A percentile compares a stretch with the other conserved stretches of the same genome.
phyloP scores from a whole-genome alignment of 768 basidiomycete genomes.

The Russula earlei region DNA sequence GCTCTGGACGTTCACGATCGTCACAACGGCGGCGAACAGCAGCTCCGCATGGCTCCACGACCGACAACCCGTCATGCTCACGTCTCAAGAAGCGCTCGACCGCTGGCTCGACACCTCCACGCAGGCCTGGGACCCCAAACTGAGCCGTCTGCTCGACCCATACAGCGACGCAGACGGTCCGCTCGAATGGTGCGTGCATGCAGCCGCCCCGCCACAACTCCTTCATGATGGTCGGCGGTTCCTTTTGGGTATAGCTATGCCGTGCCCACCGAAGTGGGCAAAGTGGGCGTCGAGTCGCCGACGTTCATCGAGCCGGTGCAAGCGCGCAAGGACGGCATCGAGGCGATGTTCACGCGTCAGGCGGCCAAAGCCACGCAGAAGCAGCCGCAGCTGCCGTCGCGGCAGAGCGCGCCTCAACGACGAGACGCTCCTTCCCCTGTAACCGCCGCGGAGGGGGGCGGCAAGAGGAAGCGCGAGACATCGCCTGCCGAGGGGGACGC shows the following conservation, averaged over 20 bases:
- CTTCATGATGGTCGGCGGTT: no score
- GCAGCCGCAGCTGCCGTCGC: background rate
- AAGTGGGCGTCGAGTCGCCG: constrained; percentile 75
- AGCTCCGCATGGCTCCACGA: constrained; percentile 85
- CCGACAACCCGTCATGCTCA: constrained; percentile 77
- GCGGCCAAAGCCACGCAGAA: constrained; percentile 25
- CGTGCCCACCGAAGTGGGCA: constrained; percentile 86
- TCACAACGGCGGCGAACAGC: constrained; percentile 70
- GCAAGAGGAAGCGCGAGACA: constrained; percentile 12
- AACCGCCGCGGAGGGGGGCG: background rate
- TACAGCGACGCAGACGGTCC: constrained; percentile 40
- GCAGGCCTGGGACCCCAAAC: constrained; percentile 50
- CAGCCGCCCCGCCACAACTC: no score
- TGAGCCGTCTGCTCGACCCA: constrained; percentile 52
- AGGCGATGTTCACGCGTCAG: constrained; percentile 73
- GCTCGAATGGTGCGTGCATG: constrained; percentile 51
- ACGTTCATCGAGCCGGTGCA: constrained; percentile 75
- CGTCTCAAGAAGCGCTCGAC: constrained; percentile 45
- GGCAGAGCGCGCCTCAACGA: background rate
- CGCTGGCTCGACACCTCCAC: constrained; percentile 76
- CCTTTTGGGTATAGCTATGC: constrained; percentile 51
- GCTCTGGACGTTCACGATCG: constrained; percentile 79
- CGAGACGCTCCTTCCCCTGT: background rate
- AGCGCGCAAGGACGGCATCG: constrained; percentile 76
- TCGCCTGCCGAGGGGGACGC: background rate